A percentile compares a stretch with the other conserved stretches of the same genome.
These are phyloP conservation scores for Corymbia citriodora DNA, from an alignment of 441 rosid genomes.

Conservation along the genomic window DNA sequence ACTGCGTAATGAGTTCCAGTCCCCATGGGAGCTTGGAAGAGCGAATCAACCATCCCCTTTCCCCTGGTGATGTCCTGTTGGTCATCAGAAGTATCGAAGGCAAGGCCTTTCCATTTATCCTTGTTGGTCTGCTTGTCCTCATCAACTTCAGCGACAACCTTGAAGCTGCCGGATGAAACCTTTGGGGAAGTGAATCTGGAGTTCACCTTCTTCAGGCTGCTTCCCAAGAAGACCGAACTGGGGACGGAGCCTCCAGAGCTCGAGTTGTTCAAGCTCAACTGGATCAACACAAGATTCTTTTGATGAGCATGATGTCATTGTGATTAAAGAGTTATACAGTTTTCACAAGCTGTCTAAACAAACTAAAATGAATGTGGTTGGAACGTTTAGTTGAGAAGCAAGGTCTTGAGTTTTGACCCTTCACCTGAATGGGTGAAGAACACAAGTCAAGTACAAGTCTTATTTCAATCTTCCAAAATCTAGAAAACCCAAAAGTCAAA, in stretches of 20 bases:
- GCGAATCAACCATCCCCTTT: constrained; percentile 12
- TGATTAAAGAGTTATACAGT: neutral
- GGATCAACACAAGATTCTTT: neutral
- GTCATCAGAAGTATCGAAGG: constrained; percentile 13
- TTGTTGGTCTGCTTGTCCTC: neutral
- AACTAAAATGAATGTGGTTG: neutral
- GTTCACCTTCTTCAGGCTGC: constrained; percentile 10
- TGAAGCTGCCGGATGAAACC: constrained; percentile 8
- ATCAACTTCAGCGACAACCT: constrained; percentile 2
- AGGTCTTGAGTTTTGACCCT: neutral
- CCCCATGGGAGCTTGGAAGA: constrained; percentile 9
- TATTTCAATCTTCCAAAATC: neutral
- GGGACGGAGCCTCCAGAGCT: constrained; percentile 1
- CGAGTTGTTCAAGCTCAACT: constrained; percentile 14
- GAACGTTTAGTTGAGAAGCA: neutral
- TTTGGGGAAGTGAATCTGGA: neutral
- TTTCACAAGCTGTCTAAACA: neutral
- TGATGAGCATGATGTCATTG: neutral
- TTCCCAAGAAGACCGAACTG: constrained; percentile 4
- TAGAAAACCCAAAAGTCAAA: neutral
- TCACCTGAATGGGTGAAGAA: neutral
- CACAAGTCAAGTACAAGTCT: neutral
- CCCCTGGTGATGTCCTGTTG: constrained; percentile 18
- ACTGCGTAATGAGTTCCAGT: constrained; percentile 10
- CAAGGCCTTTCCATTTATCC: constrained; percentile 13